Evolutionary conservation across 1,139 yeast genomes (phyloP).

Genomic region (Pneumocystis sp.): DNA sequence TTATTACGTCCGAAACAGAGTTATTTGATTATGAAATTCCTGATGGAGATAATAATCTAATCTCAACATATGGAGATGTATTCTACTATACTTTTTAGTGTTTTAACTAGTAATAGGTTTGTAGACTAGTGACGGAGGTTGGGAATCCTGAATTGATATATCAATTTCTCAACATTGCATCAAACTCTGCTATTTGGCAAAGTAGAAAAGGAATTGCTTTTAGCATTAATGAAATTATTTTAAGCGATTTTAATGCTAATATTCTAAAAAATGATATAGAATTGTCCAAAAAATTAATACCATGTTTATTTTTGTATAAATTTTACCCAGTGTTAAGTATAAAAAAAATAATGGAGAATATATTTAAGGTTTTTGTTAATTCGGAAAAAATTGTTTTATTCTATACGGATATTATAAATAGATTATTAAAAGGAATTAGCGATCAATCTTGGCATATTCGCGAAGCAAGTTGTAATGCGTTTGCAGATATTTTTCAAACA

Average conservation of each 20-base stretch:
- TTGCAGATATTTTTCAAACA: constrained; percentile 54
- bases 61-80: constrained; percentile 60
- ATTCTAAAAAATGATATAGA: constrained; percentile 40
- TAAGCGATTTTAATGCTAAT: constrained; percentile 59
- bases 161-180: constrained; percentile 85
- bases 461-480: constrained; percentile 71
- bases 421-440: constrained; percentile 56
- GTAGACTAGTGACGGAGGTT: constrained; percentile 66
- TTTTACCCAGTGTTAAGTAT: constrained; percentile 74
- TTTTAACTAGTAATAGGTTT: constrained; percentile 7
- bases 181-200: constrained; percentile 79
- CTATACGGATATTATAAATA: constrained; percentile 46
- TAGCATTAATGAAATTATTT: constrained; percentile 73
- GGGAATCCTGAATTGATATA: constrained; percentile 92
- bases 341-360: constrained; percentile 68
- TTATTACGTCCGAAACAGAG: constrained; percentile 66
- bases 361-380: constrained; percentile 65
- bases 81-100: neutral
- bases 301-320: constrained; percentile 68
- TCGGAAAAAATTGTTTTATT: constrained; percentile 39
- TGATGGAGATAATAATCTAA: constrained; percentile 28
- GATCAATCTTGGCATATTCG: constrained; percentile 86
- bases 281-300: constrained; percentile 49
- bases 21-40: constrained; percentile 64
- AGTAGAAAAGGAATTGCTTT: constrained; percentile 89